These are phyloP conservation scores for Globisporangium alternatum DNA, from an alignment of 352 stramenopile species.

Conservation along the genomic window DNA sequence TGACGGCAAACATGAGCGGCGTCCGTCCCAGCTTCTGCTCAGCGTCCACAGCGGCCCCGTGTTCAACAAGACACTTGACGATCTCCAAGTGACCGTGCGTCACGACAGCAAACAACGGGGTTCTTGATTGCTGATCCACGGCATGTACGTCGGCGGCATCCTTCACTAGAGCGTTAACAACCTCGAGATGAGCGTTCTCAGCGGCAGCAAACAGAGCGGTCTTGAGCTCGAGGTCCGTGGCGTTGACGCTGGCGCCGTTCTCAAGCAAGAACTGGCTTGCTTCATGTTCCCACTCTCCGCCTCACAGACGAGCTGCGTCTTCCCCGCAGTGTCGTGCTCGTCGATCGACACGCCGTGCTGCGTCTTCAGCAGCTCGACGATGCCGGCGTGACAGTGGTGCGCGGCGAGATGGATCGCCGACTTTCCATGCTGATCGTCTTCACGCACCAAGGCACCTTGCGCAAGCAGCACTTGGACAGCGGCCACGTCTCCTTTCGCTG, in stretches of 20 bases:
- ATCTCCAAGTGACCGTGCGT: constrained; percentile 6
- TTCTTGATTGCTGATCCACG: background rate
- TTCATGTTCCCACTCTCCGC: background rate
- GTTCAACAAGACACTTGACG: background rate
- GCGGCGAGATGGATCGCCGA: background rate
- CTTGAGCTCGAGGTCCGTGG: background rate
- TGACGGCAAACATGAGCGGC: constrained; percentile 7
- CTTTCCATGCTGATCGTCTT: background rate
- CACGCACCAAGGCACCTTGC: background rate
- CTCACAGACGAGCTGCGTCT: background rate
- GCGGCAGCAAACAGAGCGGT: constrained; percentile 9
- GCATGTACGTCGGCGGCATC: background rate
- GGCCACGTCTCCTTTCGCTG: background rate
- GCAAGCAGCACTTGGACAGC: background rate
- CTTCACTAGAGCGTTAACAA: background rate
- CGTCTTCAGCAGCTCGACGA: background rate
- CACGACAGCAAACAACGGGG: constrained; percentile 1
- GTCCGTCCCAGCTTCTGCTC: constrained; percentile 1
- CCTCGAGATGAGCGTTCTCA: background rate
- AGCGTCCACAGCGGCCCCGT: background rate
- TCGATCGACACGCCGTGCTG: background rate
- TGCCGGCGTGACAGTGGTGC: background rate
- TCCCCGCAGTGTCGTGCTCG: background rate
- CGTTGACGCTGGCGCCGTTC: background rate
- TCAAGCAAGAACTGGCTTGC: background rate